Percentiles rank a stretch among this genome's conserved stretches.
Conservation (phyloP, 345 rosid genomes). For the Citrus hindsii region DNA sequence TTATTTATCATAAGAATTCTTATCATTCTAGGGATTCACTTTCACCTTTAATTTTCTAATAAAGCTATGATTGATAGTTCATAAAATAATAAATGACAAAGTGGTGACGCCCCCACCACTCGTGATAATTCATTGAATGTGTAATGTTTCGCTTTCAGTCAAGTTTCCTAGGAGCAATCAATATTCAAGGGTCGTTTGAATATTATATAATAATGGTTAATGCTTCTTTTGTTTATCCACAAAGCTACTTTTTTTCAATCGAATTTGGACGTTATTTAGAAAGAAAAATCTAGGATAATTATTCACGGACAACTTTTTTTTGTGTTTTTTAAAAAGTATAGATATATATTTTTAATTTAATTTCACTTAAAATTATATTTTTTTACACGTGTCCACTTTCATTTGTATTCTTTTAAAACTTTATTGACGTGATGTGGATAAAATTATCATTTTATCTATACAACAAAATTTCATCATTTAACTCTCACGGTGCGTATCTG, state of each 20-base stretch:
- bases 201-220: not conserved
- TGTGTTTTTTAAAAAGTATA: too few species aligned
- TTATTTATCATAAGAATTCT: not conserved
- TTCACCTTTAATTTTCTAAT: not conserved
- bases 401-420: too few species aligned
- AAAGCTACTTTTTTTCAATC: not conserved
- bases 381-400: too few species aligned
- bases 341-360: too few species aligned
- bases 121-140: not conserved
- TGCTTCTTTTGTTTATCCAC: not conserved
- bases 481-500: rapidly evolving
- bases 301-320: too few species aligned
- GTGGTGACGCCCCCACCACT: not conserved
- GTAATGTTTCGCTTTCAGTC: not conserved
- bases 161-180: not conserved
- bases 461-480: too few species aligned
- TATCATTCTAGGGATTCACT: not conserved
- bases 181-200: not conserved
- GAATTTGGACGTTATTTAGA: too few species aligned
- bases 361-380: rapidly evolving
- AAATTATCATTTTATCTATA: too few species aligned
- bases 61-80: not conserved
- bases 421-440: rapidly evolving
- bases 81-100: not conserved
- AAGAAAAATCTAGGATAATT: too few species aligned